Percentiles rank a stretch among this genome's conserved stretches.
Evolutionary conservation across 805 yeast genomes (phyloP).

Genomic region (Candida awuae): DNA sequence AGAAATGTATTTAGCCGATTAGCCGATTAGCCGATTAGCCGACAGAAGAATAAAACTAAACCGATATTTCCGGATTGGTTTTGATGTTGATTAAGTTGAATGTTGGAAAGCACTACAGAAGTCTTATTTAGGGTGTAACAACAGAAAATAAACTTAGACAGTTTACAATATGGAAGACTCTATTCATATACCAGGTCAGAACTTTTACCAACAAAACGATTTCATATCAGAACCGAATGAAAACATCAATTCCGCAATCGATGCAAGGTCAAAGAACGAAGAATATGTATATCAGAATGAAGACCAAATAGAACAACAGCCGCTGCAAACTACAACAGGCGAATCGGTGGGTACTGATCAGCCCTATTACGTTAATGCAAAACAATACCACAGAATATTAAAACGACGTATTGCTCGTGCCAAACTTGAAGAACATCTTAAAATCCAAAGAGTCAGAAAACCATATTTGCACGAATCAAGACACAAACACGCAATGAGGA

Average conservation of each 20-base stretch:
- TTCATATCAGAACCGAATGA: neutral
- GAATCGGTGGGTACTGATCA: constrained; percentile 43
- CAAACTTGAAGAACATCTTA: constrained; percentile 77
- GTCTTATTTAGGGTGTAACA: neutral
- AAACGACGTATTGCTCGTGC: constrained; percentile 93
- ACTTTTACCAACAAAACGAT: constrained; percentile 8
- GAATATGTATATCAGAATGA: neutral
- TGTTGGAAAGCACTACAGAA: no score
- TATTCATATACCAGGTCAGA: constrained; percentile 5
- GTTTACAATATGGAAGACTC: constrained; percentile 6
- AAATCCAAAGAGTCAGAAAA: constrained; percentile 81
- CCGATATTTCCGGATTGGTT: neutral
- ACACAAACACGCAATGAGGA: constrained; percentile 97
- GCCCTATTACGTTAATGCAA: constrained; percentile 96
- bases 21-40: no score
- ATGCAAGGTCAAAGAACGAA: neutral
- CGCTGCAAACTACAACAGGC: neutral
- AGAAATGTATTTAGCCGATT: no score
- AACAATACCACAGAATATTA: constrained; percentile 90
- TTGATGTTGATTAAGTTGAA: neutral
- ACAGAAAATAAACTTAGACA: neutral
- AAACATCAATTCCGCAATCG: neutral
- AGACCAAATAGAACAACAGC: constrained; percentile 4
- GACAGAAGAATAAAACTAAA: no score
- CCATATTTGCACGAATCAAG: constrained; percentile 95